Evolutionary conservation across 2,329 filamentous ascomycete species (phyloP), one percentile per base, ranked within the genome.

Genomic region (Septoria linicola): DNA sequence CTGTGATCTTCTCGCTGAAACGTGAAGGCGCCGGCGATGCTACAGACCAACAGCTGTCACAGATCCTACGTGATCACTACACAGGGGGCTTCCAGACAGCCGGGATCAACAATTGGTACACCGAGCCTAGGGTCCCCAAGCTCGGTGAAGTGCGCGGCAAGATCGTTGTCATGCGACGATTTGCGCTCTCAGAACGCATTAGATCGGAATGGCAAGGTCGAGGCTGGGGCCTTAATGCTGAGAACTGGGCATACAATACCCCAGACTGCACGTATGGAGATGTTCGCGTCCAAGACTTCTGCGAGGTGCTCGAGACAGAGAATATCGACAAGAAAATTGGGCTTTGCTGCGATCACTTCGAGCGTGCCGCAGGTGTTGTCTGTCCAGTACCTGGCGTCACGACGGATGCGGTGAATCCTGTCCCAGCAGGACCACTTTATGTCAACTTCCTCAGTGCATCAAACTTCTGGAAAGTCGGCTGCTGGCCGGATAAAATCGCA

Each of bases 401-500:
- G 3, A 73, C 71, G 0, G 71, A 74, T 49, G 45, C 40, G 8
- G 44, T 21, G 8, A 66, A 67, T 56, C 74, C 69, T 37, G 72
- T 76, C 39, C 75, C 74, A 43, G 74, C 67, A 31, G 72, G 69
- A 13, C 89, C 89, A 1, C 79, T 96, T 60, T 95, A 87, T 63
- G 75, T 97, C 70, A 99, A 97, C 70, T 97, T 96, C 68, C 70
- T 96, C 56, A 89, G 80, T 60, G 93, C 86, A 1, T 92, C 87
- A 69, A 96, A 96, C 73, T 97, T 97, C 75, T 97, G 92, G 84
- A 91, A 89, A 59, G 77, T 85, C 1, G 83, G 82, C 49, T 96
- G 90, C 70, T 99, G 93, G 93, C 93, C 93, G 0, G 91, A 96
- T 70, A 85, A 82, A 65, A 89, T 99, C 68, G 92, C 93, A 1